phyloP scores from a whole-genome alignment of 2,329 filamentous ascomycete genomes.

The Colletotrichum orbiculare region DNA sequence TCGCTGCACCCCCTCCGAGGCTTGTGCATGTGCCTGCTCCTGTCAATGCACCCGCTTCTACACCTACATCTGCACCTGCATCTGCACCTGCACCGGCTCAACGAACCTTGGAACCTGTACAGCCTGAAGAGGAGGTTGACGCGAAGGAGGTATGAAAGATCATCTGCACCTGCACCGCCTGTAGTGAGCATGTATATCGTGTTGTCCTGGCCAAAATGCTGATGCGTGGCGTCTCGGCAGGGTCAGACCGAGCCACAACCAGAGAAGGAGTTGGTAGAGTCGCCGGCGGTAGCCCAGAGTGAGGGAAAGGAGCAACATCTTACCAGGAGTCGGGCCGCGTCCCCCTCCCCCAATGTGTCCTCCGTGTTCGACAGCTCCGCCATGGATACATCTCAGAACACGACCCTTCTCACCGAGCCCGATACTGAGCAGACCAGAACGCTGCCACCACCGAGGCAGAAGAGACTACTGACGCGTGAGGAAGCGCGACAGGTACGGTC shows the following conservation, averaged over 20 bases:
- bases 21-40: background rate
- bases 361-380: conserved; percentile 63
- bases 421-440: conserved; percentile 45
- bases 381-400: conserved; percentile 60
- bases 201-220: background rate
- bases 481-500: conserved; percentile 62
- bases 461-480: conserved; percentile 57
- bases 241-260: conserved; percentile 4
- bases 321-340: conserved; percentile 10
- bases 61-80: background rate
- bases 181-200: background rate
- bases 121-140: conserved; percentile 11
- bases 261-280: conserved; percentile 1
- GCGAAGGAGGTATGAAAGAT: conserved; percentile 17
- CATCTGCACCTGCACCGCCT: background rate
- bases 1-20: conserved; percentile 7
- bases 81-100: background rate
- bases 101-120: too few relatives aligned
- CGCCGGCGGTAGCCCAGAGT: background rate
- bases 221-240: conserved; percentile 5
- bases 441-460: conserved; percentile 38
- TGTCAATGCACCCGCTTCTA: conserved; percentile 1
- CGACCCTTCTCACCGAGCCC: conserved; percentile 60
- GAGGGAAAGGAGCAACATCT: conserved; percentile 13
- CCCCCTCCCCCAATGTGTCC: conserved; percentile 51